Conservation (phyloP, 176 grass and related monocot genomes). For the Cenchrus americanus region DNA sequence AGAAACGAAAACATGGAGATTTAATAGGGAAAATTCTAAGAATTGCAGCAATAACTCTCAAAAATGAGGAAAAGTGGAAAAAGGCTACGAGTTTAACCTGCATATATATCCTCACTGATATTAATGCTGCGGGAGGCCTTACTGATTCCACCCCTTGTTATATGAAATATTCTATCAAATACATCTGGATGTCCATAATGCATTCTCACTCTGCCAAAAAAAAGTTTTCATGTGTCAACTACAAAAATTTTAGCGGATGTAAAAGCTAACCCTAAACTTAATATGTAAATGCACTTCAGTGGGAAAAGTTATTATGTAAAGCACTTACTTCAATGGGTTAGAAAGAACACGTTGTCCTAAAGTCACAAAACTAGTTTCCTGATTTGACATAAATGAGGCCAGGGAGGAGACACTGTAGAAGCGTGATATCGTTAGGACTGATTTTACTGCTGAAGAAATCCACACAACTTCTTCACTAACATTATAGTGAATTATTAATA, state of each 20-base stretch:
- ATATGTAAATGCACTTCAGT: conserved; percentile 35
- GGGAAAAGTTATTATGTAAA: conserved; percentile 16
- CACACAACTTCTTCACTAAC: neutral
- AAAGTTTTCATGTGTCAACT: neutral
- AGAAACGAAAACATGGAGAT: neutral
- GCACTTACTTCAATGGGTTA: conserved; percentile 85
- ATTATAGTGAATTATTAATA: conserved; percentile 33
- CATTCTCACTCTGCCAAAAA: conserved; percentile 78
- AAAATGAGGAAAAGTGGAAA: conserved; percentile 27
- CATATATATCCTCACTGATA: conserved; percentile 96
- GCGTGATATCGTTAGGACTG: conserved; percentile 12
- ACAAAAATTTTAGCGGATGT: conserved; percentile 4
- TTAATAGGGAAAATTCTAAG: neutral
- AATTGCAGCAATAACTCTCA: neutral
- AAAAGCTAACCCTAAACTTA: conserved; percentile 6
- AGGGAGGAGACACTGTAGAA: conserved; percentile 85
- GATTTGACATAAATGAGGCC: conserved; percentile 93
- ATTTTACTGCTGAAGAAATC: conserved; percentile 11
- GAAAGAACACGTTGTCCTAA: conserved; percentile 93
- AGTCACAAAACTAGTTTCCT: conserved; percentile 96
- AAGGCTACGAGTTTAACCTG: conserved; percentile 57
- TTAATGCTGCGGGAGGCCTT: conserved; percentile 93
- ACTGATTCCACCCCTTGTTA: conserved; percentile 94
- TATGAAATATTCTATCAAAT: conserved; percentile 98
- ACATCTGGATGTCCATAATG: conserved; percentile 98